A percentile compares a stretch with the other conserved stretches of the same genome.
Conservation (phyloP, 1,139 yeast species). For the Sugiyamaella novakii region DNA sequence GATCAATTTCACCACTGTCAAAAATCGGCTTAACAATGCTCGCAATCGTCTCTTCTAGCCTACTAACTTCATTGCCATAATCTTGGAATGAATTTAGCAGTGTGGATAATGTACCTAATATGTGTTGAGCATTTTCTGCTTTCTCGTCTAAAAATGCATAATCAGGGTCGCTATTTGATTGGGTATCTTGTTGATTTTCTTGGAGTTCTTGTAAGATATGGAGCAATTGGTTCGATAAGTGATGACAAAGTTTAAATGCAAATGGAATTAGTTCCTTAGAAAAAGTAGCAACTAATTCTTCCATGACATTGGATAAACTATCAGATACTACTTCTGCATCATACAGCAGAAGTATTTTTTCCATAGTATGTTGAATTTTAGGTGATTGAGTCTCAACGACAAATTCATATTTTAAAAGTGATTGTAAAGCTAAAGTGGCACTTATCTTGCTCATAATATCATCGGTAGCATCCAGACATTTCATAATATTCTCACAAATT, state of each 20-base stretch:
- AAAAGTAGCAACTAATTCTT: constrained; percentile 21
- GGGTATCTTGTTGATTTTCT: constrained; percentile 9
- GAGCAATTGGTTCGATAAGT: constrained; percentile 19
- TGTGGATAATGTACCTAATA: constrained; percentile 22
- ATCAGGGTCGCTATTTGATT: constrained; percentile 7
- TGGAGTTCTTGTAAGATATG: constrained; percentile 16
- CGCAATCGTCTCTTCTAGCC: constrained; percentile 17
- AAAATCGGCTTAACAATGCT: constrained; percentile 15
- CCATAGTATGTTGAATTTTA: constrained; percentile 20
- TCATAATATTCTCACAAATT: constrained; percentile 9
- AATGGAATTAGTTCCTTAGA: constrained; percentile 23
- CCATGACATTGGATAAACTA: constrained; percentile 23
- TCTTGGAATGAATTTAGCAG: constrained; percentile 20
- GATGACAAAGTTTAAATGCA: constrained; percentile 20
- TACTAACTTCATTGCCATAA: constrained; percentile 8
- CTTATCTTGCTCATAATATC: constrained; percentile 13
- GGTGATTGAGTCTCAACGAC: constrained; percentile 17
- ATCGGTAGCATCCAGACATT: constrained; percentile 16
- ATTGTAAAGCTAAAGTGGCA: constrained; percentile 16
- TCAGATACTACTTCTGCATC: constrained; percentile 22
- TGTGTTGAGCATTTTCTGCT: constrained; percentile 21
- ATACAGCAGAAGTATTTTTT: constrained; percentile 21
- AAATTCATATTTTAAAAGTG: constrained; percentile 9
- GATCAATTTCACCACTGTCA: constrained; percentile 19
- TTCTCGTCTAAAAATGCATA: constrained; percentile 20